phyloP scores from a whole-genome alignment of 2,329 filamentous ascomycete genomes.

The Fusarium torreyae region DNA sequence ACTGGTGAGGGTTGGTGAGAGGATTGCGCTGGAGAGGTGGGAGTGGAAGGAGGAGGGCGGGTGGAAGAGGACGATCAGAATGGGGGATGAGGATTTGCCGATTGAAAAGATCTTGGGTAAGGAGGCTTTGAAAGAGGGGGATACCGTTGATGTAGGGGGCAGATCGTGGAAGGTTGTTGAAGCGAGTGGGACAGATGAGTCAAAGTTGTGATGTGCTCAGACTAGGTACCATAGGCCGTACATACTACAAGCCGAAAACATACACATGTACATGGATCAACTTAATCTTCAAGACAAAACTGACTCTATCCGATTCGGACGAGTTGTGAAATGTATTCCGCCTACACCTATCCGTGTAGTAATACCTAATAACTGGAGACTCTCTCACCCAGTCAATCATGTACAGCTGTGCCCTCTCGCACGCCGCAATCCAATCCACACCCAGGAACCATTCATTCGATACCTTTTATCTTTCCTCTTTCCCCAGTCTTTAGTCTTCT shows the following conservation, averaged over 20 bases:
- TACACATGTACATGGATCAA: neutral
- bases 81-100: conserved; percentile 56
- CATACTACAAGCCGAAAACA: neutral
- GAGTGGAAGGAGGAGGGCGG: conserved; percentile 54
- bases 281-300: neutral
- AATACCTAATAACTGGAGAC: conserved; percentile 7
- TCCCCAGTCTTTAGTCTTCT: conserved; percentile 21
- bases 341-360: conserved; percentile 14
- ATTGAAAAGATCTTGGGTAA: conserved; percentile 49
- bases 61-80: conserved; percentile 57
- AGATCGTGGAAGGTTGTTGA: conserved; percentile 56
- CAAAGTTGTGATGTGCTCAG: neutral
- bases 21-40: conserved; percentile 70
- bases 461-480: conserved; percentile 25
- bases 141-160: conserved; percentile 45
- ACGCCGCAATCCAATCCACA: neutral
- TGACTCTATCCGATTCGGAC: conserved; percentile 9
- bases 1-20: conserved; percentile 62
- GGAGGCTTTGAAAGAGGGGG: conserved; percentile 26
- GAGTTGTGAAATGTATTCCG: conserved; percentile 30
- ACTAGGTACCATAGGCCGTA: neutral
- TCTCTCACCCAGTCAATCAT: conserved; percentile 11
- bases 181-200: conserved; percentile 8
- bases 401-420: conserved; percentile 14
- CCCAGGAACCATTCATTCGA: neutral